Evolutionary conservation across 2,329 filamentous ascomycete genomes (phyloP), one percentile per base, ranked within the genome.

Genomic region (Teratosphaeria gauchensis): DNA sequence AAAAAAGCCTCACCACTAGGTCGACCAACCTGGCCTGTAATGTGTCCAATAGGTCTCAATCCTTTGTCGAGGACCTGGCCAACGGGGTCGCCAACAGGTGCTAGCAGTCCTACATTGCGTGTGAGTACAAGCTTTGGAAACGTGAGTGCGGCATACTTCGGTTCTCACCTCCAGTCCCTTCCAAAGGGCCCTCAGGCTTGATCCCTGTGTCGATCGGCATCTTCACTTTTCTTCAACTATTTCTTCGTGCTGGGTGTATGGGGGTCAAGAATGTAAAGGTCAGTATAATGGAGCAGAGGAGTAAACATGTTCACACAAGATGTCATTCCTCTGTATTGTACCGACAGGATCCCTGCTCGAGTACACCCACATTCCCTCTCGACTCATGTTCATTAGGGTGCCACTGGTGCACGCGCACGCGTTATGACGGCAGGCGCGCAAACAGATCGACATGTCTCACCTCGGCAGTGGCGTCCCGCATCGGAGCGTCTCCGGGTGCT

Each of bases 61-160:
- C 60, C 65, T 61, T 65, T 69, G 58, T 67, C 59, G 16, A 73
- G 69, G 38, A 65, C 65, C 60, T 71, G 66, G 38, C 71, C 71
- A 16, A 73, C 46, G 1, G 69, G 68, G 60, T 73, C 71, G 57
- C 68, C 70, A 51, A 73, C 51, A 52, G 63, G 56, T 33, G 67
- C 65, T 46, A 73, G 67, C 51, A 69, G 68, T 42, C 68, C 69
- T 59, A 28, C 32, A 28, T 31, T 4, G 14, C 16, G 12, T 31
- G 12, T 31, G 9, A 53, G 16, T 28, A 35, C 11, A 52, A 19
- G 16, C 11, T 42, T 16, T 2, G 5, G 9, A 16, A 12, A 4
- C 11, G 42, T 19, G 33, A 14, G 14, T 14, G 16, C n/a, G 4
- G 42, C 19, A 19, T 21, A 19, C 19, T 6, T 48, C 6, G n/a